Evolutionary conservation across 2,329 filamentous ascomycete genomes (phyloP).

Genomic region (Stemphylium lycopersici): DNA sequence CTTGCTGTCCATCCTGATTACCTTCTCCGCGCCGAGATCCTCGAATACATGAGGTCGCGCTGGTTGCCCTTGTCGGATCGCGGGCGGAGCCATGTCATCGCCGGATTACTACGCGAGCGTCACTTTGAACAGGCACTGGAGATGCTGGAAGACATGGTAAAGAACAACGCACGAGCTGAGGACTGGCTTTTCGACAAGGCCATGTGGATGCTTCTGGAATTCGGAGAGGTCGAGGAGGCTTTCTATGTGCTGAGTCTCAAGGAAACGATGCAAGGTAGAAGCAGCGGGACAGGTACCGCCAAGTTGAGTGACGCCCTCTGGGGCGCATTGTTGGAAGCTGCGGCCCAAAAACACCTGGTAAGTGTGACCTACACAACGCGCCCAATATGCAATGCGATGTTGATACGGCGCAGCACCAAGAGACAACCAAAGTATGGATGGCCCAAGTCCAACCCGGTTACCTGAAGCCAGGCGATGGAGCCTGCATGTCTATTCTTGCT

Average conservation of each 20-base stretch:
- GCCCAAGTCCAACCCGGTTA: constrained; percentile 64
- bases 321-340: constrained; percentile 76
- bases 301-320: constrained; percentile 64
- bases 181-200: constrained; percentile 81
- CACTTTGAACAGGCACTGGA: constrained; percentile 81
- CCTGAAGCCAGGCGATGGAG: constrained; percentile 68
- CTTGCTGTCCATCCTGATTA: constrained; percentile 88
- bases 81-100: constrained; percentile 70
- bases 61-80: constrained; percentile 70
- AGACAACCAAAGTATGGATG: constrained; percentile 74
- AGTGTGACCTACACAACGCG: constrained; percentile 11
- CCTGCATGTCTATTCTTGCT: constrained; percentile 71
- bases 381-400: not conserved
- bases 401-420: constrained; percentile 58
- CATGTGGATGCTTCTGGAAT: constrained; percentile 73
- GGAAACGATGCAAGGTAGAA: constrained; percentile 33
- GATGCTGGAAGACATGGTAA: constrained; percentile 70
- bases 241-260: constrained; percentile 65
- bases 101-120: constrained; percentile 79
- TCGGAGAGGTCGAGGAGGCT: constrained; percentile 78
- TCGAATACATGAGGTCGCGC: constrained; percentile 74
- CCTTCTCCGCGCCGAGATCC: constrained; percentile 70
- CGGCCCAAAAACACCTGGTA: constrained; percentile 66
- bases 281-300: constrained; percentile 26
- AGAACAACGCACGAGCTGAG: constrained; percentile 61